Conservation (phyloP, 1,284 basidiomycete genomes). For the Marasmius oreades region DNA sequence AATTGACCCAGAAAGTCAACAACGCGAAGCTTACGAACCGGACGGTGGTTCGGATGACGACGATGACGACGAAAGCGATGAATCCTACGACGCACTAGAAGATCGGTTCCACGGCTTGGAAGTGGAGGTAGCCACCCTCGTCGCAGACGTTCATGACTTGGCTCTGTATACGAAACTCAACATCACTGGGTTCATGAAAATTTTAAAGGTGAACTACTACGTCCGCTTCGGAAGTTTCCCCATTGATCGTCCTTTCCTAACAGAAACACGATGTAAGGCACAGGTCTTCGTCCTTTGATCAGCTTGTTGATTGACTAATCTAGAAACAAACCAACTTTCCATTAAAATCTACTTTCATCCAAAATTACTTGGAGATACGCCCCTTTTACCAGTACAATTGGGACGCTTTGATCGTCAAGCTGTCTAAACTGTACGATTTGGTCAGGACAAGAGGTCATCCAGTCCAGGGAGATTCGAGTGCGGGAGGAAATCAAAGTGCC, state of each 20-base stretch:
- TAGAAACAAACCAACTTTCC: slow-evolving; percentile 77
- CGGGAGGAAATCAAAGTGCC: slow-evolving; percentile 93
- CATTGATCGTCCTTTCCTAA: background rate
- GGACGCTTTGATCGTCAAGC: slow-evolving; percentile 94
- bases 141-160: slow-evolving; percentile 98
- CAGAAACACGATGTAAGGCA: slow-evolving; percentile 78
- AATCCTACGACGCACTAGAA: slow-evolving; percentile 79
- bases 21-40: slow-evolving; percentile 50
- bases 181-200: slow-evolving; percentile 98
- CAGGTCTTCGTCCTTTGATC: too few species aligned
- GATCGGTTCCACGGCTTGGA: slow-evolving; percentile 89
- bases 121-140: slow-evolving; percentile 93
- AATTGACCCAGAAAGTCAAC: slow-evolving; percentile 58
- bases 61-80: slow-evolving; percentile 50
- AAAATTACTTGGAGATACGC: slow-evolving; percentile 90
- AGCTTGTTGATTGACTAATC: background rate
- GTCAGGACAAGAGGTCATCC: slow-evolving; percentile 96
- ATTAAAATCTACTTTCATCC: slow-evolving; percentile 74
- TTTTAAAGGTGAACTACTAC: slow-evolving; percentile 69
- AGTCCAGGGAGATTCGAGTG: slow-evolving; percentile 88
- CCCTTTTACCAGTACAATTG: slow-evolving; percentile 96
- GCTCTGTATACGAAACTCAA: slow-evolving; percentile 95
- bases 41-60: slow-evolving; percentile 70
- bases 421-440: slow-evolving; percentile 94
- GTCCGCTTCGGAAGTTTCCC: slow-evolving; percentile 2